Percentiles rank a stretch among this genome's conserved stretches.
phyloP scores from a whole-genome alignment of 345 rosid genomes.

The Populus tremula region DNA sequence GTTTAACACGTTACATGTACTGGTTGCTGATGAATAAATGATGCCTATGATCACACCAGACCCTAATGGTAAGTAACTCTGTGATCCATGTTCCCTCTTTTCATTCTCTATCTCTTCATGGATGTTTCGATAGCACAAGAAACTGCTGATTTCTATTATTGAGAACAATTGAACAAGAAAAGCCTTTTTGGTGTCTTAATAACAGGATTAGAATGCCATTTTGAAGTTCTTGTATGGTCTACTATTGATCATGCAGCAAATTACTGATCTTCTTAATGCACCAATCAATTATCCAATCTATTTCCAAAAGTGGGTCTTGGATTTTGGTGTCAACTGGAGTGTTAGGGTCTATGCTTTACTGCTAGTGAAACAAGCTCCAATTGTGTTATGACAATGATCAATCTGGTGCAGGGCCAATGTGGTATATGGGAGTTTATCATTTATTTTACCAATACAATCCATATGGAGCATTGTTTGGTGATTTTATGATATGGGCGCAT shows the following conservation, averaged over 20 bases:
- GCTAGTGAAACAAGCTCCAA: not conserved
- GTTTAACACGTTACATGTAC: not conserved
- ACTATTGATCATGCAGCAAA: too few species aligned
- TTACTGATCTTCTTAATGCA: too few species aligned
- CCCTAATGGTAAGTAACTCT: conserved; percentile 42
- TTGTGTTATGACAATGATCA: not conserved
- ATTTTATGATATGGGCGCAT: conserved; percentile 60
- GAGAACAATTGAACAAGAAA: too few species aligned
- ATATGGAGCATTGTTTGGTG: conserved; percentile 45
- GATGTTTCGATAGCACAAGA: not conserved
- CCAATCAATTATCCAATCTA: not conserved
- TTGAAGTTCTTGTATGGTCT: too few species aligned
- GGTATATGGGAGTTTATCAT: conserved; percentile 63
- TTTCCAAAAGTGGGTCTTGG: not conserved
- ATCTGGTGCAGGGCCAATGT: conserved; percentile 62
- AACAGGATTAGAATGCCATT: not conserved
- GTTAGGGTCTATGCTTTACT: not conserved
- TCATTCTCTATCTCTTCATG: not conserved
- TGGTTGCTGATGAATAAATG: conserved; percentile 16
- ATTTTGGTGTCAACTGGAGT: not conserved
- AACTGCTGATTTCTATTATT: not conserved
- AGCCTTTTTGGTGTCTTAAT: too few species aligned
- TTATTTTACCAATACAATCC: conserved; percentile 68
- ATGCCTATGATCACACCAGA: conserved; percentile 22
- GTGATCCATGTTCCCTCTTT: not conserved